A percentile compares a stretch with the other conserved stretches of the same genome.
These are phyloP conservation scores for Mitragyna speciosa DNA, from an alignment of 257 asterid species.

Conservation along the genomic window DNA sequence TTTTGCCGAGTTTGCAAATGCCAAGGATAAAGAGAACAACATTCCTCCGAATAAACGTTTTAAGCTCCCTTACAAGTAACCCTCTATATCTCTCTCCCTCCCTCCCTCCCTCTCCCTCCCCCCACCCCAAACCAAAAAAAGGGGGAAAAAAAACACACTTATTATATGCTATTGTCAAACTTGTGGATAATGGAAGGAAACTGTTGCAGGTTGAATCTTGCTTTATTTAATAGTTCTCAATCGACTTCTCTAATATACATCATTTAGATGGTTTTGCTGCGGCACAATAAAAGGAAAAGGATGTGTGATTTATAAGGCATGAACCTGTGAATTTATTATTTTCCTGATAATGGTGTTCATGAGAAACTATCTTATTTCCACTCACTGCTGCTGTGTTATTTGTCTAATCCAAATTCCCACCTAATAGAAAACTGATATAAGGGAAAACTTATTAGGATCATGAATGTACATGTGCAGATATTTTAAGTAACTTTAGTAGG, in stretches of 20 bases:
- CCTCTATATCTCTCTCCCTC: no score
- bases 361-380: no score
- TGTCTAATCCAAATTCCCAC: no score
- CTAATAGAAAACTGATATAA: no score
- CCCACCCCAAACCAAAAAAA: background rate
- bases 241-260: no score
- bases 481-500: no score
- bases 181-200: background rate
- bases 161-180: background rate
- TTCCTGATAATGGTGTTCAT: no score
- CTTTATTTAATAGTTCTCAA: background rate
- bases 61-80: slow-evolving; percentile 79
- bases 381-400: no score
- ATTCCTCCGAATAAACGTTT: slow-evolving; percentile 82
- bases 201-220: background rate
- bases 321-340: background rate
- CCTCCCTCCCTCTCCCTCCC: background rate
- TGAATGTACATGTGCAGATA: no score
- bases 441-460: no score
- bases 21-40: slow-evolving; percentile 83
- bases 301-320: background rate
- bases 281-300: background rate
- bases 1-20: slow-evolving; percentile 90
- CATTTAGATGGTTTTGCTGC: background rate
- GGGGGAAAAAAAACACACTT: background rate